A percentile compares a stretch with the other conserved stretches of the same genome.
These are phyloP conservation scores for Symbiodinium pilosum DNA, from an alignment of 73 alveolate genomes.

Conservation along the genomic window DNA sequence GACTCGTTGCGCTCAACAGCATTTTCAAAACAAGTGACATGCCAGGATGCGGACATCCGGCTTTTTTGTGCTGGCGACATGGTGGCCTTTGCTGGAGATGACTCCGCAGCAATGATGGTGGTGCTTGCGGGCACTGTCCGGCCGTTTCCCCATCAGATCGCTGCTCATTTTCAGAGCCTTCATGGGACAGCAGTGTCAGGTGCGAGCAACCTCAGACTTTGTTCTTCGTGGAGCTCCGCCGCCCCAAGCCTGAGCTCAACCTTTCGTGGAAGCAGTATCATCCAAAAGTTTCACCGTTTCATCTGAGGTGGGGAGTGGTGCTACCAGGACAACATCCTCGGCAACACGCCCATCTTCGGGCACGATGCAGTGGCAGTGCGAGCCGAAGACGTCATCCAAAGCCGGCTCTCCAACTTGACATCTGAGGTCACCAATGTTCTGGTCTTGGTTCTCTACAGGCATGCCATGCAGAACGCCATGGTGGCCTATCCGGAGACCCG, in stretches of 20 bases:
- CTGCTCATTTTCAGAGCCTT: not conserved
- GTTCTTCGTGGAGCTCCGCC: conserved; percentile 78
- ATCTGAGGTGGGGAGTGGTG: conserved; percentile 84
- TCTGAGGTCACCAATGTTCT: conserved; percentile 66
- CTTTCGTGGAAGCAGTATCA: no score
- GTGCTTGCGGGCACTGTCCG: conserved; percentile 83
- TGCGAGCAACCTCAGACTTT: conserved; percentile 92
- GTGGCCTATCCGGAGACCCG: conserved; percentile 94
- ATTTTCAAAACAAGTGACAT: no score
- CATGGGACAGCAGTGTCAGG: no score
- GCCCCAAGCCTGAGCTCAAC: not conserved
- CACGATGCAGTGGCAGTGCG: conserved; percentile 72
- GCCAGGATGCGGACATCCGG: conserved; percentile 89
- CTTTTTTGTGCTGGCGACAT: conserved; percentile 83
- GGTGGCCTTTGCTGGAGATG: conserved; percentile 92
- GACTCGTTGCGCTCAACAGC: no score
- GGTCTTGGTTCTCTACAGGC: conserved; percentile 88
- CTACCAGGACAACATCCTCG: conserved; percentile 93
- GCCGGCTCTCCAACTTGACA: no score
- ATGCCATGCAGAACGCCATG: conserved; percentile 95
- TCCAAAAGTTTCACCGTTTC: no score
- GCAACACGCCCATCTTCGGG: conserved; percentile 92
- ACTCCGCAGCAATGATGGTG: conserved; percentile 91
- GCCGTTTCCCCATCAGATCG: not conserved
- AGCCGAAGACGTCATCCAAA: not conserved